A percentile compares a stretch with the other conserved stretches of the same genome.
Conservation (phyloP, 2,329 filamentous ascomycete genomes). For the Colletotrichum spinosum region DNA sequence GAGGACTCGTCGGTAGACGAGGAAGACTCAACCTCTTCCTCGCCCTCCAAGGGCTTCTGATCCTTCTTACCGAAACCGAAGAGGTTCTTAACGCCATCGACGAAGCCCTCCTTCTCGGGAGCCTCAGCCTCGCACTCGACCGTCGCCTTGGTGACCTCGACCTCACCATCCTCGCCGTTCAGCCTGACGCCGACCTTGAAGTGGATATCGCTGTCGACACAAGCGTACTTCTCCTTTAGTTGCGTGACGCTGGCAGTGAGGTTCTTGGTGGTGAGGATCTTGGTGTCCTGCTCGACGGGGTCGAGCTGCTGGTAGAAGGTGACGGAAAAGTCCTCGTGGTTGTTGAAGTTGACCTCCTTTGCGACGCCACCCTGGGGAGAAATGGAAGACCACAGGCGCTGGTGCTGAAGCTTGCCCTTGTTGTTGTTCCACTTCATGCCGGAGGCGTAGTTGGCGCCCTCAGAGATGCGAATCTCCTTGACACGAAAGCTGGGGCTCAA, state of each 20-base stretch:
- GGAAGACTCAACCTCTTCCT: constrained; percentile 54
- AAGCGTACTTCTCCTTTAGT: constrained; percentile 83
- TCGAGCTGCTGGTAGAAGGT: constrained; percentile 81
- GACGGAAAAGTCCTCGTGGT: constrained; percentile 84
- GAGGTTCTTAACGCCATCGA: constrained; percentile 95
- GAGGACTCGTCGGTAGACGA: constrained; percentile 49
- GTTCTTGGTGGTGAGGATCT: constrained; percentile 81
- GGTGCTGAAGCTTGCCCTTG: constrained; percentile 77
- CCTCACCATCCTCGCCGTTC: constrained; percentile 78
- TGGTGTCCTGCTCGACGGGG: constrained; percentile 69
- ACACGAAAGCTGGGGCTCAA: constrained; percentile 96
- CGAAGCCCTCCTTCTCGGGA: constrained; percentile 79
- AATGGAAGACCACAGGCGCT: constrained; percentile 84
- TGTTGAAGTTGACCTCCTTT: constrained; percentile 89
- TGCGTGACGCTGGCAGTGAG: constrained; percentile 84
- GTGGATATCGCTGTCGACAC: constrained; percentile 79
- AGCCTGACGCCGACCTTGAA: constrained; percentile 84
- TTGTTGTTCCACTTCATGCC: constrained; percentile 79
- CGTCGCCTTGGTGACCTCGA: constrained; percentile 79
- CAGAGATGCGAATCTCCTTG: constrained; percentile 92
- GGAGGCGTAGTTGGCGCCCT: constrained; percentile 79
- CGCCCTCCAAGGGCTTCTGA: constrained; percentile 78
- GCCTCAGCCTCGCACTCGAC: constrained; percentile 88
- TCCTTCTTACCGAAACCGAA: constrained; percentile 95
- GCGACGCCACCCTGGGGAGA: constrained; percentile 78